These are phyloP conservation scores for Gossypium gossypioides DNA, from an alignment of 441 rosid species.

Conservation along the genomic window DNA sequence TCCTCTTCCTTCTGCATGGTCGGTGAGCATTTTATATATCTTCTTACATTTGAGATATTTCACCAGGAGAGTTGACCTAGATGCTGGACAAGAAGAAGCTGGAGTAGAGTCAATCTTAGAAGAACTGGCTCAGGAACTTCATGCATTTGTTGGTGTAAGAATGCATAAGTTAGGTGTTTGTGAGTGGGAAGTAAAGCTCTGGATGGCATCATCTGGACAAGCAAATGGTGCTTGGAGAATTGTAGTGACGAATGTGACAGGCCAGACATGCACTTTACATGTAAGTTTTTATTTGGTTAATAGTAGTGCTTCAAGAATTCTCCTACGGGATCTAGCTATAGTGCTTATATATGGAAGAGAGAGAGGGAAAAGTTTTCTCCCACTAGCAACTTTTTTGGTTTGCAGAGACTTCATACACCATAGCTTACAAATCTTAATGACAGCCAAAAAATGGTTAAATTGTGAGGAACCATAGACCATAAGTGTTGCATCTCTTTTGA, in stretches of 20 bases:
- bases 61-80: constrained; percentile 73
- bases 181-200: constrained; percentile 98
- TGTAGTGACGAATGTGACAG: constrained; percentile 75
- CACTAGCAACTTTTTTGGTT: background rate
- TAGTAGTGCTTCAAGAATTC: background rate
- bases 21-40: constrained; percentile 9
- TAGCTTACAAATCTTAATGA: background rate
- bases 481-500: constrained; percentile 7
- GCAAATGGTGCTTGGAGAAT: constrained; percentile 98
- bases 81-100: constrained; percentile 63
- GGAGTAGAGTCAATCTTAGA: constrained; percentile 62
- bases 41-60: constrained; percentile 24
- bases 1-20: background rate
- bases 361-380: background rate
- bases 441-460: background rate
- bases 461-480: background rate
- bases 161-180: constrained; percentile 88
- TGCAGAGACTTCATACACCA: background rate
- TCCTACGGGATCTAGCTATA: background rate
- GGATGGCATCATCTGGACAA: constrained; percentile 75
- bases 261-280: constrained; percentile 85
- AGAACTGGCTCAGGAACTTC: constrained; percentile 68
- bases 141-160: constrained; percentile 71
- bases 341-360: background rate
- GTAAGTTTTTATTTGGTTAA: constrained; percentile 44